phyloP scores from a whole-genome alignment of 2,329 filamentous ascomycete species.

The Tolypocladium album region DNA sequence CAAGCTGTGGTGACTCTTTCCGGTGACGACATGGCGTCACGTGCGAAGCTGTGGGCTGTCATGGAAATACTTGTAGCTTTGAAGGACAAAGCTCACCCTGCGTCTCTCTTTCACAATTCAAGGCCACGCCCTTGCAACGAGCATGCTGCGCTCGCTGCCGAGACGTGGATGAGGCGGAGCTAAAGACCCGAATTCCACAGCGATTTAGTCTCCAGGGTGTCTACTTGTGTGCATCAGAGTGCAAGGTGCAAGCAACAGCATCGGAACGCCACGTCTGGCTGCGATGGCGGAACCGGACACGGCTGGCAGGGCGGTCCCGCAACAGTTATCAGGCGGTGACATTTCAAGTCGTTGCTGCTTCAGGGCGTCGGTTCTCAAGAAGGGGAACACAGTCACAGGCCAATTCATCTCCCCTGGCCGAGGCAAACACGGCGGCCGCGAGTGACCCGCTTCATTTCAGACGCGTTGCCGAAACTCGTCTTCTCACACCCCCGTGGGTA shows the following conservation, averaged over 20 bases:
- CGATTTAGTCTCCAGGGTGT: background rate
- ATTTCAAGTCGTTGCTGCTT: background rate
- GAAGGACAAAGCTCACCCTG: background rate
- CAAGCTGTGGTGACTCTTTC: background rate
- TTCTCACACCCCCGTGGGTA: background rate
- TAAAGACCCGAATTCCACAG: background rate
- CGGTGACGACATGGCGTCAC: slow-evolving; percentile 6
- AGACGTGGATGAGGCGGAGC: background rate
- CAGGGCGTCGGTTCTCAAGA: background rate
- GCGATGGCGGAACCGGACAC: background rate
- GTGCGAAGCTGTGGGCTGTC: background rate
- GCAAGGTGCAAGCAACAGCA: too few species aligned
- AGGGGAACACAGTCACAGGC: background rate
- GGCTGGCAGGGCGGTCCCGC: background rate
- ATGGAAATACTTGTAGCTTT: background rate
- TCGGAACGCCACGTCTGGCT: background rate
- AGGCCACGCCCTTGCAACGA: too few species aligned
- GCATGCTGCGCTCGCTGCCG: background rate
- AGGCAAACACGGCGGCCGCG: background rate
- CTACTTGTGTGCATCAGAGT: background rate
- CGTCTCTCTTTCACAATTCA: background rate
- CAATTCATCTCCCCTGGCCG: background rate
- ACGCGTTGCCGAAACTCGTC: background rate
- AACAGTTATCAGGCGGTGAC: background rate
- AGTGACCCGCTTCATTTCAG: background rate